phyloP scores from a whole-genome alignment of 139 green algal genomes.

The Trebouxia sp. region DNA sequence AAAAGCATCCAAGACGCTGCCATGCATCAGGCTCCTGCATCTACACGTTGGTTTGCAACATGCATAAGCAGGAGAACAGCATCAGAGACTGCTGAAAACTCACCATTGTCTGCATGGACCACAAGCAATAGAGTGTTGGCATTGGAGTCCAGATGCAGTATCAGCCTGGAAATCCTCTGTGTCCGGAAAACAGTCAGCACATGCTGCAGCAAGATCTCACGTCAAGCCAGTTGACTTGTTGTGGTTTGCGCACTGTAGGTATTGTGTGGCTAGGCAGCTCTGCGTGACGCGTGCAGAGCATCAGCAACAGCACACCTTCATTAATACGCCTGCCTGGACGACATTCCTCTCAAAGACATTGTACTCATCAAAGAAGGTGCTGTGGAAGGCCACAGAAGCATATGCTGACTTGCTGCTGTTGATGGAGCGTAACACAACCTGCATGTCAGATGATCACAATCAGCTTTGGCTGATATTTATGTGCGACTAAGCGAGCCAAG shows the following conservation, averaged over 20 bases:
- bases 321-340: slow-evolving; percentile 63
- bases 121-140: slow-evolving; percentile 40
- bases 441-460: slow-evolving; percentile 34
- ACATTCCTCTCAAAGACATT: slow-evolving; percentile 53
- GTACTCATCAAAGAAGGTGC: slow-evolving; percentile 65
- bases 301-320: slow-evolving; percentile 53
- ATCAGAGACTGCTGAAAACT: too few species aligned
- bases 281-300: background rate
- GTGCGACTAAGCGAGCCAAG: too few species aligned
- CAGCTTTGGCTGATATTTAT: too few species aligned
- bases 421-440: slow-evolving; percentile 69
- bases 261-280: too few species aligned
- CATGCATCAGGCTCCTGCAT: too few species aligned
- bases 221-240: background rate
- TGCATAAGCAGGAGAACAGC: background rate
- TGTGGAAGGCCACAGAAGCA: slow-evolving; percentile 60
- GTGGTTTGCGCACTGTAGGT: too few species aligned
- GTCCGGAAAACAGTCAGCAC: slow-evolving; percentile 61
- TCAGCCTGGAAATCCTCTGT: slow-evolving; percentile 44
- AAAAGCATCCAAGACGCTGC: too few species aligned
- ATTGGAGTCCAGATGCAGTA: slow-evolving; percentile 51
- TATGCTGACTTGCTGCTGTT: slow-evolving; percentile 72
- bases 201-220: slow-evolving; percentile 47
- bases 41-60: too few species aligned
- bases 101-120: slow-evolving; percentile 67